Evolutionary conservation across 495 filamentous ascomycete genomes (phyloP), one percentile per base, ranked within the genome.

Genomic region (Aspergillus saccharolyticus): DNA sequence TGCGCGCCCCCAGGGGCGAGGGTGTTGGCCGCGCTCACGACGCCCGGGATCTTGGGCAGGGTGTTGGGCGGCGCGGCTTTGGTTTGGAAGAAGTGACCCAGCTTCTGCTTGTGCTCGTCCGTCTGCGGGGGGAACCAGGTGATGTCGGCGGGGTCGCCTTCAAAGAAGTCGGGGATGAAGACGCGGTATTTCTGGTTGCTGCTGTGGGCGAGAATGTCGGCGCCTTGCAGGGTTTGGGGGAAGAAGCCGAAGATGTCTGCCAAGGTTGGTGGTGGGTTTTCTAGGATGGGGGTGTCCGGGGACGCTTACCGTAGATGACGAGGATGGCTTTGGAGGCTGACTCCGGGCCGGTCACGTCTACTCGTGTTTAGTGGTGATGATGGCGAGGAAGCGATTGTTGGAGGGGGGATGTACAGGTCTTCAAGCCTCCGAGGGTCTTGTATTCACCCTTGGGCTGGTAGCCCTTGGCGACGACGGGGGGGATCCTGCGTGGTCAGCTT

Each of bases 61-160:
- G 83, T 86, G 44, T 79, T 80, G 3, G 77, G 75, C 0, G 89
- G 84, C 0, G 83, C 81, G 19, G 83, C 89, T 61, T 83, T 76
- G 60, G 80, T 88, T 54, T 77, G 67, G 77, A 97, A 91, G 83
- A 94, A 97, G 22, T 77, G 78, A 50, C 82, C 82, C 7, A 98
- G 76, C 57, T 81, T 83, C 77, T 89, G 69, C 69, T 84, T 78
- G 77, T 96, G 90, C 66, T 96, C 90, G 18, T 86, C 75, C 48
- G 77, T 96, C 70, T 89, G 78, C 19, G 92, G 89, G 0, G 92
- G 92, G 76, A 87, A 89, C 77, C 76, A 76, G 47, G 68, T 66
- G 53, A 71, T 73, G 24, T 74, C 65, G 48, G 75, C 73, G 20
- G 78, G 78, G 20, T 70, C 66, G 58, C 78, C 79, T 47, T 80